Evolutionary conservation across 768 basidiomycete species (phyloP).

Genomic region (Psilocybe azurescens): DNA sequence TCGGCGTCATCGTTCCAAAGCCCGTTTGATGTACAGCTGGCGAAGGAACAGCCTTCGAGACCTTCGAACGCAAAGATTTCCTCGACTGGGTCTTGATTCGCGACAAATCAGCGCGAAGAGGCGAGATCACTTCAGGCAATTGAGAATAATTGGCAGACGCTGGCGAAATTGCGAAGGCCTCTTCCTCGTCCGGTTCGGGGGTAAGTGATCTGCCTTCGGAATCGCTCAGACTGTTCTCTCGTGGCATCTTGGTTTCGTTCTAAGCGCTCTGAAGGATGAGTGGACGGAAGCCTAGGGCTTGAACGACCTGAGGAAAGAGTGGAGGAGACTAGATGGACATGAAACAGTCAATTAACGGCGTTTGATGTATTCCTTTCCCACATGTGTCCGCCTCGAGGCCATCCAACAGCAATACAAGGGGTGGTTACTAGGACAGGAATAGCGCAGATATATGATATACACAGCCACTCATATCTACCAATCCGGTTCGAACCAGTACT

Average conservation of each 20-base stretch:
- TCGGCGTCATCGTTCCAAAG: constrained; percentile 39
- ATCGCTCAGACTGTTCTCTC: constrained; percentile 72
- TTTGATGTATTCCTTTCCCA: constrained; percentile 7
- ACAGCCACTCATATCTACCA: neutral
- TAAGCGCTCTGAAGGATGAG: neutral
- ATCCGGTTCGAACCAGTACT: too few relatives aligned
- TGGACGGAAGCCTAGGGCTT: neutral
- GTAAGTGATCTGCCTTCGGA: constrained; percentile 70
- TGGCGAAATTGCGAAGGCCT: constrained; percentile 8
- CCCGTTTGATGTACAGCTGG: constrained; percentile 9
- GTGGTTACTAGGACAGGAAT: neutral
- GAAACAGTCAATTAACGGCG: neutral
- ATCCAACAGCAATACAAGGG: neutral
- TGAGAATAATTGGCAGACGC: constrained; percentile 15
- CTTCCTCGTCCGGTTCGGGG: constrained; percentile 57
- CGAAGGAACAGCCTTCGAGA: constrained; percentile 20
- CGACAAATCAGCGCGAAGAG: constrained; percentile 15
- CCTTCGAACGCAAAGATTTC: constrained; percentile 24
- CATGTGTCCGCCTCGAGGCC: constrained; percentile 1
- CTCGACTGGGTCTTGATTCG: constrained; percentile 23
- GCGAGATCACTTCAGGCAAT: neutral
- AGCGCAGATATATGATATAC: neutral
- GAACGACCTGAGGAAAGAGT: neutral
- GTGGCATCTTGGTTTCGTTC: constrained; percentile 49
- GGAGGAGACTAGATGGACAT: neutral